Percentiles rank a stretch among this genome's conserved stretches.
phyloP scores from a whole-genome alignment of 106 monocot species.

The Phalaenopsis aphrodite region DNA sequence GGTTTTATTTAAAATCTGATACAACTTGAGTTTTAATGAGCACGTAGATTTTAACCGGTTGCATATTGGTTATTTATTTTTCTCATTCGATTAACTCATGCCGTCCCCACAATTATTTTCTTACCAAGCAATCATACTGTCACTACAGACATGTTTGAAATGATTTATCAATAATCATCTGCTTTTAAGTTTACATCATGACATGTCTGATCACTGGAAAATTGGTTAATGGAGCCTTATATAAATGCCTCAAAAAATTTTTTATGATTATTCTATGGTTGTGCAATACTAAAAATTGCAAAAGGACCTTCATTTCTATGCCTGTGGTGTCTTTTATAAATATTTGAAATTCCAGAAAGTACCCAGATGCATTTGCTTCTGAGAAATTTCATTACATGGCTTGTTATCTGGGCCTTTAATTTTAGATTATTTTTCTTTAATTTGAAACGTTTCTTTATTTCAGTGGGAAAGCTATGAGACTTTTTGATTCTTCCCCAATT shows the following conservation, averaged over 20 bases:
- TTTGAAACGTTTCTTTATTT: background rate
- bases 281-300: too few species aligned
- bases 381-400: background rate
- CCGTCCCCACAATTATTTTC: background rate
- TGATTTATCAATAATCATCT: background rate
- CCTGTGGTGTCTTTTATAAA: background rate
- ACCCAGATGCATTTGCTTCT: background rate
- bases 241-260: too few species aligned
- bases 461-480: slow-evolving; percentile 11
- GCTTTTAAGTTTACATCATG: too few species aligned
- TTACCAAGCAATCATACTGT: background rate
- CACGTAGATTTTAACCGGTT: background rate
- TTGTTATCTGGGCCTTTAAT: background rate
- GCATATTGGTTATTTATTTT: background rate
- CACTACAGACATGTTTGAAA: background rate
- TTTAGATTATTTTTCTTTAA: background rate
- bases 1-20: background rate
- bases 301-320: background rate
- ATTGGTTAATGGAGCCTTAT: too few species aligned
- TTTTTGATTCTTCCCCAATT: slow-evolving; percentile 13
- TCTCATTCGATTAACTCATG: background rate
- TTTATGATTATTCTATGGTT: too few species aligned
- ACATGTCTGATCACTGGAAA: too few species aligned
- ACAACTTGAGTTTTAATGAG: background rate
- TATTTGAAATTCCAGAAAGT: background rate